Conservation (phyloP, 75 land plant species). For the Selaginella tamariscina region DNA sequence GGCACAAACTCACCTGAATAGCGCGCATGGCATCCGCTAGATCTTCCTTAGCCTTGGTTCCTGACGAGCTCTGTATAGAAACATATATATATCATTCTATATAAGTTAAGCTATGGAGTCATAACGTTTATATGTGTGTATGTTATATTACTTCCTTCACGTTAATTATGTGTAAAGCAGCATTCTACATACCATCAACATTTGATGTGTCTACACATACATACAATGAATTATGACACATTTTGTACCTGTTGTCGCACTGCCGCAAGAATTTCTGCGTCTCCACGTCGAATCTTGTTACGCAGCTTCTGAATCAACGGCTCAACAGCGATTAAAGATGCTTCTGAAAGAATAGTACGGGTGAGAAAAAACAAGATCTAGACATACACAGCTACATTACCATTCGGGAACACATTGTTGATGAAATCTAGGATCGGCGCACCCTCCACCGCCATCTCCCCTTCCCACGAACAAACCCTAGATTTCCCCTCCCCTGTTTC, state of each 20-base stretch:
- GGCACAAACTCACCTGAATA: conserved; percentile 48
- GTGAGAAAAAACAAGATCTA: conserved; percentile 6
- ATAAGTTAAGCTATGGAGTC: too few species aligned
- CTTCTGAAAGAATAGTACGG: conserved; percentile 40
- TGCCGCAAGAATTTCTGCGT: conserved; percentile 81
- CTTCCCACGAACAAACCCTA: too few species aligned
- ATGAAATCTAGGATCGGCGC: conserved; percentile 73
- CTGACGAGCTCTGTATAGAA: conserved; percentile 77
- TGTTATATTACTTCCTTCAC: too few species aligned
- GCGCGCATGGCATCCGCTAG: conserved; percentile 94
- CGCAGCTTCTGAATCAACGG: conserved; percentile 93
- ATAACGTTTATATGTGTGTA: too few species aligned
- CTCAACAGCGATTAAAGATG: conserved; percentile 89
- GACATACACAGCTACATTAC: conserved; percentile 1
- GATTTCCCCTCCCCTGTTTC: too few species aligned
- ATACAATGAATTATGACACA: too few species aligned
- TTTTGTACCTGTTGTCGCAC: conserved; percentile 98
- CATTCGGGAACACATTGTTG: conserved; percentile 75
- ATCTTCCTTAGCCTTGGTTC: conserved; percentile 94
- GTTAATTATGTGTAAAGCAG: too few species aligned
- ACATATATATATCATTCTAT: background rate
- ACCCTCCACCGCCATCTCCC: conserved; percentile 41
- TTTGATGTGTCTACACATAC: too few species aligned
- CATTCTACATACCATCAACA: too few species aligned
- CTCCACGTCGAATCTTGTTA: conserved; percentile 76